Base-by-base conservation (phyloP, 1,284 basidiomycete genomes). In the Trametes versicolor region DNA sequence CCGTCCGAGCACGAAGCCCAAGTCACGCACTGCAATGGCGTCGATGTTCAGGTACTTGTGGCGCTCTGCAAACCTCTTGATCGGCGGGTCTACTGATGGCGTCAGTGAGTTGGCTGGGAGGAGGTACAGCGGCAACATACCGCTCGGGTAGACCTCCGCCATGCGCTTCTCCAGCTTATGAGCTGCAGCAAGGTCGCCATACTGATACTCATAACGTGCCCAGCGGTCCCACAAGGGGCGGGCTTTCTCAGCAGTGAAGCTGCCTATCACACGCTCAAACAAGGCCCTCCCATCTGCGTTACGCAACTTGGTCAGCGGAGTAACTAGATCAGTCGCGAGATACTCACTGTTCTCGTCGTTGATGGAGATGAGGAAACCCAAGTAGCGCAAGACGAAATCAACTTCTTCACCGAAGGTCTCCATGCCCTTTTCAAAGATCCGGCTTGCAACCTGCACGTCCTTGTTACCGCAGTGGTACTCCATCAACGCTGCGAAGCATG, bases 371-470 rank as follows among this genome's bases (percentile, higher is more conserved):
- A 99, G 82, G 83, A 98, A 99, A 36, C 92, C 89, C 47, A 99
- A 87, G 80, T 99, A 98, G 60, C 92, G 87, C 63, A 95, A 81
- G 12, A 98, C 94, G 71, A 92, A 98, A 61, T 94, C 91, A 25
- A 92, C 87, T 69, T 98, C 94, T 32, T 92, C 88, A 5, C 88
- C 86, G 76, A 95, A 98, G 6, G 85, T 80, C 75, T 96, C 95
- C 75, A 98, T 80, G n/a, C 96, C 97, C 66, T 95, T 90, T 77
- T 98, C 96, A 74, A 98, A 99, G 66, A 99, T 97, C 62, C 95
- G 89, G 55, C 90, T 94, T 0, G 97, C 95, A 23, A 99, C 91
- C 8, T 85, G 84, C 41, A 90, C 83, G 53, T 96, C 95, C 74
- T 96, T 95, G 64, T 92, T 96, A 34, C 64, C 68, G 77, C 91